Conservation (phyloP, 1,284 basidiomycete species). For the Bondarzewia mesenterica region DNA sequence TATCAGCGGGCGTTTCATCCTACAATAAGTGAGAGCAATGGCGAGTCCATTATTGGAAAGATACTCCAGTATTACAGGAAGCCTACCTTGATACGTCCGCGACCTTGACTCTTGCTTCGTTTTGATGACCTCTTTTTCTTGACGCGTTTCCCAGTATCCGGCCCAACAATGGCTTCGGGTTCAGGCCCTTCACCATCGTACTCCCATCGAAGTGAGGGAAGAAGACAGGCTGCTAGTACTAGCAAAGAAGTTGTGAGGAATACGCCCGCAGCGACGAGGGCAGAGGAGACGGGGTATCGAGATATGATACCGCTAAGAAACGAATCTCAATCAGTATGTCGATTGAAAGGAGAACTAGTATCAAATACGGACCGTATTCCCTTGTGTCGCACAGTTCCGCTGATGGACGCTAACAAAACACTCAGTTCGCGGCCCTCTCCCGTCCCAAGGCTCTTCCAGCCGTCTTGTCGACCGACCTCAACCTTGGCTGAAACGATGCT, state of each 20-base stretch:
- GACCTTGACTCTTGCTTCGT: constrained; percentile 17
- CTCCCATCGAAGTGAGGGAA: constrained; percentile 12
- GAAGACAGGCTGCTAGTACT: constrained; percentile 39
- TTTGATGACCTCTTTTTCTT: constrained; percentile 21
- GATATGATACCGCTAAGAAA: constrained; percentile 53
- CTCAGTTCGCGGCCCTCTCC: constrained; percentile 67
- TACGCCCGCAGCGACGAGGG: constrained; percentile 33
- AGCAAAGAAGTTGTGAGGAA: constrained; percentile 47
- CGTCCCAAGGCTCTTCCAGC: constrained; percentile 56
- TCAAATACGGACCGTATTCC: constrained; percentile 50
- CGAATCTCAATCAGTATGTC: too few species aligned
- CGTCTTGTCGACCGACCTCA: constrained; percentile 59
- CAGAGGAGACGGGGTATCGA: constrained; percentile 54
- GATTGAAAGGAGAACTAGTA: background rate
- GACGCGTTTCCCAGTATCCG: constrained; percentile 14
- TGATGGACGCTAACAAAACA: constrained; percentile 49
- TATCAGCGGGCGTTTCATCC: background rate
- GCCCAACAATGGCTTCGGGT: background rate
- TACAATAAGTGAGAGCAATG: too few species aligned
- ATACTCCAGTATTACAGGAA: too few species aligned
- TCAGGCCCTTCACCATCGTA: constrained; percentile 1
- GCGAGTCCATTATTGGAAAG: too few species aligned
- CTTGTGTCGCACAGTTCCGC: constrained; percentile 50
- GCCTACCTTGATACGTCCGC: background rate
- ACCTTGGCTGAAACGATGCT: constrained; percentile 44